A percentile compares a stretch with the other conserved stretches of the same genome.
phyloP scores from a whole-genome alignment of 1,284 basidiomycete genomes.

The Moesziomyces globuligerus region DNA sequence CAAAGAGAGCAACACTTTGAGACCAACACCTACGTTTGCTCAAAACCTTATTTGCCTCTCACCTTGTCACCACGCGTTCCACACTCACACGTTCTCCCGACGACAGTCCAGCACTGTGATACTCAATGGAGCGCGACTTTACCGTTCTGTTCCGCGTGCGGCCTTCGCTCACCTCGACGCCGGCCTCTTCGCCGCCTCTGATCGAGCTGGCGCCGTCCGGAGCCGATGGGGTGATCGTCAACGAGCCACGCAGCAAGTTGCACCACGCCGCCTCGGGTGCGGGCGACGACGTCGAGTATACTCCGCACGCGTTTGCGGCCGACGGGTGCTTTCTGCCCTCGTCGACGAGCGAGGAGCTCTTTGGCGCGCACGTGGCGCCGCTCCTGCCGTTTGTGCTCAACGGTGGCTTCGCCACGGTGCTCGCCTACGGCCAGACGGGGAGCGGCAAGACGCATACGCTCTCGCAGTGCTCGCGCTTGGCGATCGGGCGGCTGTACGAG shows the following conservation, averaged over 20 bases:
- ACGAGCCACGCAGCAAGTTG: slow-evolving; percentile 17
- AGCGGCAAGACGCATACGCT: slow-evolving; percentile 31
- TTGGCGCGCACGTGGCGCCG: slow-evolving; percentile 7
- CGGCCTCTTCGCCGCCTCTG: background rate
- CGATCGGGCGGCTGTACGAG: slow-evolving; percentile 4
- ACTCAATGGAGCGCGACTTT: slow-evolving; percentile 32
- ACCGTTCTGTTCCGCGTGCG: slow-evolving; percentile 37
- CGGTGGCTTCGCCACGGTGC: slow-evolving; percentile 26
- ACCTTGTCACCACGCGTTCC: no score
- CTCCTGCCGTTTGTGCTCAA: slow-evolving; percentile 26
- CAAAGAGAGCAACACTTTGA: no score
- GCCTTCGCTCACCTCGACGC: slow-evolving; percentile 7
- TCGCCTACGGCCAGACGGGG: slow-evolving; percentile 38
- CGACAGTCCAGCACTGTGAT: no score
- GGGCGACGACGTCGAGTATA: slow-evolving; percentile 6
- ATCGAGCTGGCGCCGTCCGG: background rate
- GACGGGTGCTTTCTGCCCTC: slow-evolving; percentile 13
- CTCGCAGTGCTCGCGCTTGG: slow-evolving; percentile 13
- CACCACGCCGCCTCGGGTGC: background rate
- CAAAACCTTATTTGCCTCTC: no score
- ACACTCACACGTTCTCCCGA: no score
- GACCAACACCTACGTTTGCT: no score
- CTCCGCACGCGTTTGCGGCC: slow-evolving; percentile 13
- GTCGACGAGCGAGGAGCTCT: slow-evolving; percentile 10
- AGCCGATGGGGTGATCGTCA: slow-evolving; percentile 4